Conservation (phyloP, 805 yeast genomes). For the Sugiyamaella chiloensis region DNA sequence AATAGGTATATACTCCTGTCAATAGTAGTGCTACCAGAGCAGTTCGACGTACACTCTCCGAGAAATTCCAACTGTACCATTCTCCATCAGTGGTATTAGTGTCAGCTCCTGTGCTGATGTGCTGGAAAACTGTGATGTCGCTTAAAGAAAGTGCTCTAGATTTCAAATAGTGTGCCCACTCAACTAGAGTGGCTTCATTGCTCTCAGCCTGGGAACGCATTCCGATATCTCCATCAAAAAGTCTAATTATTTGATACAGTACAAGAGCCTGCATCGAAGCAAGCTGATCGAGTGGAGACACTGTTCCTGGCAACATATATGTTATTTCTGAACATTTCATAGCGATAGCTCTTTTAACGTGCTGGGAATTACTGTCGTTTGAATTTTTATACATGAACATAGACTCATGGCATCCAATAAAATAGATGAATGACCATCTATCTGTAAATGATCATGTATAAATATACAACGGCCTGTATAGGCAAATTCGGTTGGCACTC, state of each 20-base stretch:
- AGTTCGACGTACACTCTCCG: background rate
- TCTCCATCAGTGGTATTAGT: background rate
- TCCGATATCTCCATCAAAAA: background rate
- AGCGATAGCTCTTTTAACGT: background rate
- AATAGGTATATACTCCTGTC: background rate
- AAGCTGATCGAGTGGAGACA: background rate
- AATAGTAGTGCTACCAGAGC: background rate
- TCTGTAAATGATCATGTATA: background rate
- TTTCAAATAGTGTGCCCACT: background rate
- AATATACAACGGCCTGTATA: background rate
- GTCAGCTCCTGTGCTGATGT: no score
- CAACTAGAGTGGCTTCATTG: background rate
- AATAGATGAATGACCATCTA: background rate
- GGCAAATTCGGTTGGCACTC: background rate
- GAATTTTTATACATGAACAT: background rate
- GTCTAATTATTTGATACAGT: background rate
- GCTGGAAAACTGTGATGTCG: no score
- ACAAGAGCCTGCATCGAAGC: background rate
- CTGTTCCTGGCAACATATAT: background rate
- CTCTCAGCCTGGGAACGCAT: background rate
- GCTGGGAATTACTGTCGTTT: no score
- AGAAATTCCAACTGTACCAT: background rate
- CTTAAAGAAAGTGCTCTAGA: no score
- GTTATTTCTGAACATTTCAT: background rate
- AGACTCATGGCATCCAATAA: background rate